Evolutionary conservation across 306 rosid genomes (phyloP).

Genomic region (Lathyrus sativus): DNA sequence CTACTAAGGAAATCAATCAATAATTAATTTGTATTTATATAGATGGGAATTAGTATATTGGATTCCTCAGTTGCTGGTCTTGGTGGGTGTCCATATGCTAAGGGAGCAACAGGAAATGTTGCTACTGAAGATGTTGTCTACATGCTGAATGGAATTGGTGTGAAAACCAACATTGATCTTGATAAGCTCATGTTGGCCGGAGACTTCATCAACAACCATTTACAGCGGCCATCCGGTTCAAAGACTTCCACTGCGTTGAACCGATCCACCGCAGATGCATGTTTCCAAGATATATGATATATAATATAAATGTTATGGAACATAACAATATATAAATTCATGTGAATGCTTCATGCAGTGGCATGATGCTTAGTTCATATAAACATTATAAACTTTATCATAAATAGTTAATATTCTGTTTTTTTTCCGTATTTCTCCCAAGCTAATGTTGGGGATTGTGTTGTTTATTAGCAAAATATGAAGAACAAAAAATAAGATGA

Average conservation of each 20-base stretch:
- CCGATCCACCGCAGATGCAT: slow-evolving; percentile 48
- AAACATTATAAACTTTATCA: too few species aligned
- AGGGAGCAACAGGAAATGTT: slow-evolving; percentile 57
- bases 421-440: too few species aligned
- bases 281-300: slow-evolving; percentile 3
- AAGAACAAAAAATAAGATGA: too few species aligned
- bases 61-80: slow-evolving; percentile 48
- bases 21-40: slow-evolving; percentile 7
- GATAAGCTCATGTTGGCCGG: slow-evolving; percentile 73
- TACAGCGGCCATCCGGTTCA: slow-evolving; percentile 69
- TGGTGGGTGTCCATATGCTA: slow-evolving; percentile 47
- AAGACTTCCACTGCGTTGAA: slow-evolving; percentile 71
- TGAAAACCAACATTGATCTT: slow-evolving; percentile 74
- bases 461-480: too few species aligned
- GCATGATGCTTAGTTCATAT: too few species aligned
- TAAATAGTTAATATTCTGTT: too few species aligned
- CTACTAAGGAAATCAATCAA: not conserved
- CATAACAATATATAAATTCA: too few species aligned
- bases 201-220: slow-evolving; percentile 74
- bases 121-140: slow-evolving; percentile 94
- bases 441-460: too few species aligned
- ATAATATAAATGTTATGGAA: not conserved
- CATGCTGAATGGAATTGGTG: slow-evolving; percentile 84
- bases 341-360: too few species aligned
- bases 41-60: slow-evolving; percentile 56